These are phyloP conservation scores for Rauvolfia tetraphylla DNA, from an alignment of 257 asterid species.

Conservation along the genomic window DNA sequence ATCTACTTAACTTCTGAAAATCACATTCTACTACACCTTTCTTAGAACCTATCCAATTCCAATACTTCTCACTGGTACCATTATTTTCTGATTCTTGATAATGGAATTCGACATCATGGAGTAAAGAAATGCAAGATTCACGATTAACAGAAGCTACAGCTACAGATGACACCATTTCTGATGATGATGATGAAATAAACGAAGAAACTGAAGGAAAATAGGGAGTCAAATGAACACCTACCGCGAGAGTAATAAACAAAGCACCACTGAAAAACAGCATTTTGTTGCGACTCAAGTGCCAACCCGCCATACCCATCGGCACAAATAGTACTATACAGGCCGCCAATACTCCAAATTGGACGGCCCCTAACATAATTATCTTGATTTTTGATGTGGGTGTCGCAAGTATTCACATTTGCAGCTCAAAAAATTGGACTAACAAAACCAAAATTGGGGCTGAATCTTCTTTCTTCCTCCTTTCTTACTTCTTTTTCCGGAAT, in stretches of 20 bases:
- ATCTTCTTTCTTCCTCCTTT: background rate
- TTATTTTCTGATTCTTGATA: conserved; percentile 12
- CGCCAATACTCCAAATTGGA: conserved; percentile 81
- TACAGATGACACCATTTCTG: conserved; percentile 21
- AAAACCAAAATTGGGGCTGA: background rate
- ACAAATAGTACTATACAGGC: conserved; percentile 86
- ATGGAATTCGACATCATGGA: conserved; percentile 45
- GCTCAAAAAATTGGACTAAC: background rate
- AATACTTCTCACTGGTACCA: conserved; percentile 32
- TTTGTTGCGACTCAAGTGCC: conserved; percentile 97
- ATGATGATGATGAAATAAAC: conserved; percentile 36
- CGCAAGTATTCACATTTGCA: conserved; percentile 13
- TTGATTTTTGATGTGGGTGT: background rate
- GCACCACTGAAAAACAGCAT: conserved; percentile 96
- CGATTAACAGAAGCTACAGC: conserved; percentile 29
- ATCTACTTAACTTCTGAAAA: conserved; percentile 59
- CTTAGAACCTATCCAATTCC: conserved; percentile 64
- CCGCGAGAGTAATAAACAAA: conserved; percentile 92
- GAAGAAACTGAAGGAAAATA: conserved; percentile 62
- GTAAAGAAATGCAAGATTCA: conserved; percentile 60
- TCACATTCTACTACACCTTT: conserved; percentile 51
- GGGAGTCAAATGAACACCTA: conserved; percentile 85
- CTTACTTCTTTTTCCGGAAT: background rate
- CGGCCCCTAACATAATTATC: conserved; percentile 65
- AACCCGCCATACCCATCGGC: conserved; percentile 98